These are phyloP conservation scores for Xerocomellus amylosporus DNA, from an alignment of 768 basidiomycete species.

Conservation along the genomic window DNA sequence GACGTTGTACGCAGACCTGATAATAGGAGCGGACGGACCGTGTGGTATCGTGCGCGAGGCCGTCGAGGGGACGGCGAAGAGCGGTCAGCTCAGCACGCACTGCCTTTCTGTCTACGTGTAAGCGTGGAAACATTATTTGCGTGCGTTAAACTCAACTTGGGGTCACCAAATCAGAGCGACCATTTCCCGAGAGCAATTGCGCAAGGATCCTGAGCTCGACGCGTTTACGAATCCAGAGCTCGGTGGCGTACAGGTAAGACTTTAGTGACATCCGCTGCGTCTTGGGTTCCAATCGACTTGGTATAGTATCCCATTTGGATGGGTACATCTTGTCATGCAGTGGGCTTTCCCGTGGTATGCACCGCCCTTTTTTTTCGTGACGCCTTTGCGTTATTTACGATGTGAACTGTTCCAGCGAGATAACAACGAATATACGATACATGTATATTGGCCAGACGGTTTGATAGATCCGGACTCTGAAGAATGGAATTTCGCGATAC, in stretches of 20 bases:
- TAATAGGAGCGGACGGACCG: conserved; percentile 59
- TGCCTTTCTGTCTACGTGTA: conserved; percentile 43
- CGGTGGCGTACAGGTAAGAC: conserved; percentile 15
- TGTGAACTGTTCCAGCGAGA: conserved; percentile 16
- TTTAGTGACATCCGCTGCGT: background rate
- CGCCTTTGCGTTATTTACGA: background rate
- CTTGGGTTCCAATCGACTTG: background rate
- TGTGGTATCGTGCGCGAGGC: conserved; percentile 39
- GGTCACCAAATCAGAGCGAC: conserved; percentile 31
- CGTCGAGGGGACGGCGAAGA: conserved; percentile 29
- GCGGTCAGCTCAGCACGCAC: conserved; percentile 17
- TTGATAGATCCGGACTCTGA: conserved; percentile 26
- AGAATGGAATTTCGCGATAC: conserved; percentile 35
- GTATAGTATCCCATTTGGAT: conserved; percentile 21
- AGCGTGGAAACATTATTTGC: conserved; percentile 11
- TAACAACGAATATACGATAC: conserved; percentile 37
- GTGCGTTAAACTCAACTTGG: conserved; percentile 1
- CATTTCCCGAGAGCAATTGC: conserved; percentile 39
- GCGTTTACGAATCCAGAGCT: conserved; percentile 12
- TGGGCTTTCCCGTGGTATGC: conserved; percentile 19
- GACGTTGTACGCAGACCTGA: conserved; percentile 43
- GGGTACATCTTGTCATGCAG: conserved; percentile 14
- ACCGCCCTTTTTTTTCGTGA: background rate
- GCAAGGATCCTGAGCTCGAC: conserved; percentile 40
- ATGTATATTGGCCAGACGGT: conserved; percentile 38